phyloP scores from a whole-genome alignment of 2,329 filamentous ascomycete genomes.

The Talaromyces sp. region DNA sequence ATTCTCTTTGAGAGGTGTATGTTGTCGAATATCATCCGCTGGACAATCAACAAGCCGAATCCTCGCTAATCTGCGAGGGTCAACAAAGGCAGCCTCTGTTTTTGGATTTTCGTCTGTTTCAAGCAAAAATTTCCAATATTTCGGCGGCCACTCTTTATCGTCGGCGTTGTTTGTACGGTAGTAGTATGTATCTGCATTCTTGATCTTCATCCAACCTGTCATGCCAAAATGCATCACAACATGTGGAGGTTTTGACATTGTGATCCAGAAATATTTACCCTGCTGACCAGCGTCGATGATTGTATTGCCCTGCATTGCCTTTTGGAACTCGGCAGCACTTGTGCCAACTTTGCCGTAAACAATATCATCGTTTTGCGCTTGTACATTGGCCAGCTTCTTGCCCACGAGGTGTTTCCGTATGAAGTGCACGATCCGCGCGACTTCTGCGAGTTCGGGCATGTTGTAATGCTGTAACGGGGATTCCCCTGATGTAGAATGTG shows the following conservation, averaged over 20 bases:
- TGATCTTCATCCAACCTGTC: slow-evolving; percentile 84
- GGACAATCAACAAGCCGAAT: slow-evolving; percentile 80
- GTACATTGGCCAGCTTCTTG: slow-evolving; percentile 69
- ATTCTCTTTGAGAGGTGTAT: slow-evolving; percentile 81
- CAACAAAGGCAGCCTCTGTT: slow-evolving; percentile 75
- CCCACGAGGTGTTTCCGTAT: slow-evolving; percentile 80
- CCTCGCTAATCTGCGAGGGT: slow-evolving; percentile 74
- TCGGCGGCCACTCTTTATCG: slow-evolving; percentile 77
- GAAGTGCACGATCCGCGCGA: slow-evolving; percentile 83
- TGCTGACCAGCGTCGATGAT: slow-evolving; percentile 73
- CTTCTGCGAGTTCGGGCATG: slow-evolving; percentile 57
- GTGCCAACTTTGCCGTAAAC: slow-evolving; percentile 91
- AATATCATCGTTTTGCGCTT: slow-evolving; percentile 74
- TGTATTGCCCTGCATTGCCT: slow-evolving; percentile 71
- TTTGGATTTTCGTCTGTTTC: slow-evolving; percentile 62
- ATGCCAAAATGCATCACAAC: slow-evolving; percentile 83
- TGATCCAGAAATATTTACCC: slow-evolving; percentile 96
- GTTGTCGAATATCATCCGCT: slow-evolving; percentile 70
- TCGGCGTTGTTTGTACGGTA: slow-evolving; percentile 65
- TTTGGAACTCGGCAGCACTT: slow-evolving; percentile 69
- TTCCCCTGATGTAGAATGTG: too few relatives aligned
- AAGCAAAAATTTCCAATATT: slow-evolving; percentile 82
- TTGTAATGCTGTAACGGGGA: background rate
- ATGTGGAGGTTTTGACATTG: slow-evolving; percentile 75
- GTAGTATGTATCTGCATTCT: slow-evolving; percentile 72